Evolutionary conservation across 495 filamentous ascomycete genomes (phyloP).

Genomic region (Podospora bellae-mahoneyi): DNA sequence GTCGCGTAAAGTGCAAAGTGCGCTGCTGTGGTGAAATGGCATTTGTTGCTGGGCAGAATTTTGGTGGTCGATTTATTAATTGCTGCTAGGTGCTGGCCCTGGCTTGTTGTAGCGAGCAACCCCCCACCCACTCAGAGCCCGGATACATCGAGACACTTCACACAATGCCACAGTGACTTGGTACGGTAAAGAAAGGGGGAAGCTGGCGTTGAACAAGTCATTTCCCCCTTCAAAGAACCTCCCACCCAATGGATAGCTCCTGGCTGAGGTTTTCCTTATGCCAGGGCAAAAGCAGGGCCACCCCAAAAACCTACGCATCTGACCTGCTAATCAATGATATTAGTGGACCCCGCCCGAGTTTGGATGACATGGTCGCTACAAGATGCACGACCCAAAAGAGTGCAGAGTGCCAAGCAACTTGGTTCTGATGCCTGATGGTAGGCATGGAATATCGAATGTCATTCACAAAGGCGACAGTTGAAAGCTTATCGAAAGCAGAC

Average conservation of each 20-base stretch:
- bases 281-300: not conserved
- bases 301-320: not conserved
- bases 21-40: not conserved
- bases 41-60: not conserved
- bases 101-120: not conserved
- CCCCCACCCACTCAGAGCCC: not conserved
- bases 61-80: not conserved
- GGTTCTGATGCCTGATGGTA: not conserved
- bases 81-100: not conserved
- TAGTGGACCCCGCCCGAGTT: not conserved
- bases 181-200: not conserved
- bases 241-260: not conserved
- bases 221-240: too few species aligned
- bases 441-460: not conserved
- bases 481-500: not conserved
- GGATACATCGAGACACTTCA: not conserved
- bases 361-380: slow-evolving; percentile 4
- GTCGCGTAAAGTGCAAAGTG: not conserved
- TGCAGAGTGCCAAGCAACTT: not conserved
- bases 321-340: not conserved
- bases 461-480: not conserved
- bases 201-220: not conserved
- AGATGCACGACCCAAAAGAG: not conserved
- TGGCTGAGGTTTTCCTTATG: not conserved
- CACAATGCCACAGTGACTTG: not conserved